Evolutionary conservation across 768 basidiomycete species (phyloP).

Genomic region (Termitomyces sp.): DNA sequence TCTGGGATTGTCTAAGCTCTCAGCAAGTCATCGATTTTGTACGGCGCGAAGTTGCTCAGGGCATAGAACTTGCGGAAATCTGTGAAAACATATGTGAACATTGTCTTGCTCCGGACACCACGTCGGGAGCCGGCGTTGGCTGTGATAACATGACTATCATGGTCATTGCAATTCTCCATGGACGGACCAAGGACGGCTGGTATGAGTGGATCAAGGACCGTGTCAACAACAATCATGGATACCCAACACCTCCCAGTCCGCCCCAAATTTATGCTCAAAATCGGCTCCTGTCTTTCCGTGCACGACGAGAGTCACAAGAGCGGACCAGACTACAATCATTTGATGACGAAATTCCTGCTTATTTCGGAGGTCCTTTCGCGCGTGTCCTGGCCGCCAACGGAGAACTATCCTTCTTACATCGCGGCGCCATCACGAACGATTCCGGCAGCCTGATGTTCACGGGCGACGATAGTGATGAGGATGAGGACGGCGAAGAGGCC

Average conservation of each 20-base stretch:
- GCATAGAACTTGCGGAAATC: constrained; percentile 76
- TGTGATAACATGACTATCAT: constrained; percentile 99
- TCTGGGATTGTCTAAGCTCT: constrained; percentile 95
- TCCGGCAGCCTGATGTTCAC: constrained; percentile 53
- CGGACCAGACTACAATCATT: constrained; percentile 18
- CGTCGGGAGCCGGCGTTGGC: constrained; percentile 87
- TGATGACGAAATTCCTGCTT: constrained; percentile 27
- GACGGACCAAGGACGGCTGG: constrained; percentile 90
- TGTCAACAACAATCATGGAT: constrained; percentile 71
- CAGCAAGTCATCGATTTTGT: constrained; percentile 92
- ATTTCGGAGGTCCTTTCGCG: constrained; percentile 40
- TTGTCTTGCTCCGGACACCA: constrained; percentile 91
- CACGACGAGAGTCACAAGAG: constrained; percentile 54
- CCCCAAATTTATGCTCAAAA: constrained; percentile 73
- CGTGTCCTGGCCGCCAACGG: constrained; percentile 43
- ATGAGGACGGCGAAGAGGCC: constrained; percentile 34
- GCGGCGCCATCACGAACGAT: constrained; percentile 45
- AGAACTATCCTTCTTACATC: constrained; percentile 64
- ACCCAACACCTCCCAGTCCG: constrained; percentile 66
- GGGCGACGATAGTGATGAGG: constrained; percentile 60
- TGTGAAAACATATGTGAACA: constrained; percentile 87
- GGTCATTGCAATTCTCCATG: constrained; percentile 83
- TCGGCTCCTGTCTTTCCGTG: constrained; percentile 59
- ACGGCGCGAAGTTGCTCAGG: constrained; percentile 74
- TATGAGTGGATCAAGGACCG: constrained; percentile 83